Conservation (phyloP, 2,329 filamentous ascomycete species). For the Cladosporium phlei region DNA sequence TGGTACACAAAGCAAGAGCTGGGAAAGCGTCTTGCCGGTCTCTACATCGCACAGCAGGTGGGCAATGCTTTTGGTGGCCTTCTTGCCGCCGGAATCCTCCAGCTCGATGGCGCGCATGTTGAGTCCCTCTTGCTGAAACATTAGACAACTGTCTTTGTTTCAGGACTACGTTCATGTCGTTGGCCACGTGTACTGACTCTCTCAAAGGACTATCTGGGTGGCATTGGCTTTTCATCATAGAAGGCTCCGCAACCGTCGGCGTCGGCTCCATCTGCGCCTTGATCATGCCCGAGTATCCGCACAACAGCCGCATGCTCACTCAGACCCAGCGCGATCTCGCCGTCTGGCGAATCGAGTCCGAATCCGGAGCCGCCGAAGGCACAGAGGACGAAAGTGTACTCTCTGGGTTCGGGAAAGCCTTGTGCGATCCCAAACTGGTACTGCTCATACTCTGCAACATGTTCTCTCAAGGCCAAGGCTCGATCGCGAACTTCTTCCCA, state of each 20-base stretch:
- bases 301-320: slow-evolving; percentile 38
- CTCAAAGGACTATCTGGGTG: slow-evolving; percentile 66
- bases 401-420: slow-evolving; percentile 32
- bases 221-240: slow-evolving; percentile 53
- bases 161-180: slow-evolving; percentile 67
- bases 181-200: too few species aligned
- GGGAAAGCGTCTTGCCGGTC: slow-evolving; percentile 16
- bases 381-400: slow-evolving; percentile 51
- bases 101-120: slow-evolving; percentile 50
- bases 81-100: slow-evolving; percentile 57
- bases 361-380: slow-evolving; percentile 48
- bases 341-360: slow-evolving; percentile 24
- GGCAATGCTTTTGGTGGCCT: slow-evolving; percentile 51
- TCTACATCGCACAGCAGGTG: slow-evolving; percentile 39
- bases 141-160: slow-evolving; percentile 10
- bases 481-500: slow-evolving; percentile 33
- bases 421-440: slow-evolving; percentile 32
- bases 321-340: slow-evolving; percentile 34
- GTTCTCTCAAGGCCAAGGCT: slow-evolving; percentile 23
- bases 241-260: slow-evolving; percentile 55
- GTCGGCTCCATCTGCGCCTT: slow-evolving; percentile 51
- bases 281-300: slow-evolving; percentile 49
- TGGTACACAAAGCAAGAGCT: slow-evolving; percentile 53
- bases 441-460: slow-evolving; percentile 36
- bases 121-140: slow-evolving; percentile 32